Evolutionary conservation across 2,329 filamentous ascomycete genomes (phyloP), one percentile per base, ranked within the genome.

Genomic region (Claviceps pazoutovae): DNA sequence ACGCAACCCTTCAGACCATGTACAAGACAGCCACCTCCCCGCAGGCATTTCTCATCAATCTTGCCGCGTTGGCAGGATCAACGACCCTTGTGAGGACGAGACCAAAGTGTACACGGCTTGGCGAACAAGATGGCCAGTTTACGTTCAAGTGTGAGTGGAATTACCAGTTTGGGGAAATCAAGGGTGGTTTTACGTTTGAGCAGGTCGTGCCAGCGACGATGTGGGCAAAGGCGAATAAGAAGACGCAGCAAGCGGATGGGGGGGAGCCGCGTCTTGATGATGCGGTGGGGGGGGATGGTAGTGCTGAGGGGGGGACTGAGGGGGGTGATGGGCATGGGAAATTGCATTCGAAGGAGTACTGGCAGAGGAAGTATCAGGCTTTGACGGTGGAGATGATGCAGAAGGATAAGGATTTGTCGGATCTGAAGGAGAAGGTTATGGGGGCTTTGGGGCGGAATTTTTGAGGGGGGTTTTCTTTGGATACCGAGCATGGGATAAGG

Each of bases 331-430:
- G 43, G 30, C 26, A 46, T 30, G 44, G 38, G 21, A 17, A 48
- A 36, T 19, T 21, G 16, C 55, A 68, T 45, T 61, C 64, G 5
- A 67, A 66, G 3, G 68, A 65, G 42, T 64, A 70, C 48, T 78
- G 77, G 77, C 72, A 76, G 61, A 63, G 64, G 47, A 76, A 71
- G 54, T 81, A 82, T 56, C 68, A 67, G 44, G 74, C 79, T 51
- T 69, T 86, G 57, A 74, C 83, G 60, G 74, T 75, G 43, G 73
- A 75, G 55, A 73, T 86, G 58, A 74, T 73, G 60, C 75, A 78
- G 53, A 74, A 75, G 54, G 80, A 84, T 58, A 73, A 74, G 57
- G 72, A 75, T 57, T 63, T 78, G 50, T 60, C 62, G 50, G 65
- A 67, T 42, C 58, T 79, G 52, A 71, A 68, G 57, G 64, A 62